Conservation (phyloP, 1,284 basidiomycete species). For the Volvariella surrecta region DNA sequence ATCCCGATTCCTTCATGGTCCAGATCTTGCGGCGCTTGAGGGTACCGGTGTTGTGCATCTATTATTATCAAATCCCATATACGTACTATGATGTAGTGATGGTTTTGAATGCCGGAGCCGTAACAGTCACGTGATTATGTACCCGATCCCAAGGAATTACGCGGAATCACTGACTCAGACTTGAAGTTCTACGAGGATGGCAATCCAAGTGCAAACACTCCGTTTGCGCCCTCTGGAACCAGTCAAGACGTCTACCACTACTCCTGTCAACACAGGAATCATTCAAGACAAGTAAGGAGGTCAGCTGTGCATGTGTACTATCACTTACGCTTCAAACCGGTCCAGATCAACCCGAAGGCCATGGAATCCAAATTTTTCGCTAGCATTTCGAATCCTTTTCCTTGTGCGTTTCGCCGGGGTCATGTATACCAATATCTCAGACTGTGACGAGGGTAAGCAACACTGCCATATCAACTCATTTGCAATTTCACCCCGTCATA, state of each 20-base stretch:
- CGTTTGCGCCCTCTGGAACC: slow-evolving; percentile 47
- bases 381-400: slow-evolving; percentile 79
- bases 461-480: not conserved
- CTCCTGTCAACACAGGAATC: slow-evolving; percentile 49
- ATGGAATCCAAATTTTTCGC: slow-evolving; percentile 77
- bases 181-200: slow-evolving; percentile 19
- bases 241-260: slow-evolving; percentile 24
- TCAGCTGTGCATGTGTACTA: too few species aligned
- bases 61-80: too few species aligned
- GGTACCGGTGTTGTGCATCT: too few species aligned
- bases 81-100: too few species aligned
- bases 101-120: too few species aligned
- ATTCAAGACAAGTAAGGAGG: slow-evolving; percentile 70
- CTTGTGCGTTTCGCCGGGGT: slow-evolving; percentile 80
- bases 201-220: slow-evolving; percentile 36
- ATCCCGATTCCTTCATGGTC: too few species aligned
- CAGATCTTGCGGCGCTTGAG: too few species aligned
- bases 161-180: too few species aligned
- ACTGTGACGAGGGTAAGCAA: slow-evolving; percentile 89
- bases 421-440: slow-evolving; percentile 93
- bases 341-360: slow-evolving; percentile 59
- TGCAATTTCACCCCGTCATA: slow-evolving; percentile 22
- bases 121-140: slow-evolving; percentile 1
- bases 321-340: slow-evolving; percentile 8
- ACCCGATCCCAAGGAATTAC: slow-evolving; percentile 7